Evolutionary conservation across 192 early-diverging fungal genomes (phyloP).

Genomic region (Backusella australiensis): DNA sequence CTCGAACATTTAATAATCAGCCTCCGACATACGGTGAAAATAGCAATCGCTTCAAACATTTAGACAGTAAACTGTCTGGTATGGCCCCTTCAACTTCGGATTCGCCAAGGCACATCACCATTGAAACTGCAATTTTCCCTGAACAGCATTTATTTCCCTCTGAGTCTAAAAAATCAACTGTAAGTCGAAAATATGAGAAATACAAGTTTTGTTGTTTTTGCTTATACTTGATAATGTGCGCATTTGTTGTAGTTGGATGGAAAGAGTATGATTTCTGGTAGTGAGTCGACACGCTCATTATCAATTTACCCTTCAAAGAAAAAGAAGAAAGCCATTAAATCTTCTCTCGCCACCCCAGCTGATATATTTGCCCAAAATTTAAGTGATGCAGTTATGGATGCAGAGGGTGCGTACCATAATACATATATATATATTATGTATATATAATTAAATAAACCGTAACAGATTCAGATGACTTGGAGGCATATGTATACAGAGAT

Average conservation of each 20-base stretch:
- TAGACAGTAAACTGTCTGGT: background rate
- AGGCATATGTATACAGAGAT: conserved; percentile 34
- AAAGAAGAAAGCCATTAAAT: conserved; percentile 20
- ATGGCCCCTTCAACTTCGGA: background rate
- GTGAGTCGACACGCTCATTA: conserved; percentile 28
- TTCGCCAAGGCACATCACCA: conserved; percentile 23
- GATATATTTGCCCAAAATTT: conserved; percentile 39
- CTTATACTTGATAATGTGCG: background rate
- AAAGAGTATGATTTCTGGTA: conserved; percentile 22
- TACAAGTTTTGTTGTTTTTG: background rate
- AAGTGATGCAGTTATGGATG: conserved; percentile 37
- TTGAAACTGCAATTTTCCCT: conserved; percentile 22
- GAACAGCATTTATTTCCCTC: conserved; percentile 17
- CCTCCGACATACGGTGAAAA: background rate
- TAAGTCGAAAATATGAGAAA: background rate
- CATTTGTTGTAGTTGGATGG: conserved; percentile 13
- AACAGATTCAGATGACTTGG: conserved; percentile 38
- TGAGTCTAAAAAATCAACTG: background rate
- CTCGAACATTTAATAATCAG: background rate
- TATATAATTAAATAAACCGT: background rate
- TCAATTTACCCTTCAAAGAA: conserved; percentile 6
- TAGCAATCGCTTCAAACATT: conserved; percentile 2
- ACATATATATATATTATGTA: background rate
- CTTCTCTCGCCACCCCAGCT: conserved; percentile 25
- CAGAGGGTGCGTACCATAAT: conserved; percentile 20